phyloP scores from a whole-genome alignment of 2,329 filamentous ascomycete genomes.

The Pseudogymnoascus verrucosus region DNA sequence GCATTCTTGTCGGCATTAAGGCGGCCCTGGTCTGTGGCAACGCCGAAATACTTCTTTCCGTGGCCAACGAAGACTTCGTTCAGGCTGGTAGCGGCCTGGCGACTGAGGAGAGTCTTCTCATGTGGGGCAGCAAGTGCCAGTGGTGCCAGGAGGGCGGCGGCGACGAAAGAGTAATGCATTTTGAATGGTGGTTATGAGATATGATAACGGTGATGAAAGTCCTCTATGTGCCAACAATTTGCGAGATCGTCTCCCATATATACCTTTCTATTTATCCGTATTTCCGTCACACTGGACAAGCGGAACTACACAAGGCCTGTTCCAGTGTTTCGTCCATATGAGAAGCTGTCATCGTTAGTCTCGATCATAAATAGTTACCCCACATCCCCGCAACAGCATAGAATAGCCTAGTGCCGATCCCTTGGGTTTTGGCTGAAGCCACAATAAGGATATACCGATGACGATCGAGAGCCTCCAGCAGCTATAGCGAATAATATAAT shows the following conservation, averaged over 20 bases:
- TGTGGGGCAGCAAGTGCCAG: not conserved
- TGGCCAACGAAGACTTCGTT: constrained; percentile 49
- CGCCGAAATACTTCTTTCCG: constrained; percentile 60
- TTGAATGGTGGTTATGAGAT: not conserved
- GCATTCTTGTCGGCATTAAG: constrained; percentile 42
- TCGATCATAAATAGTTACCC: not conserved
- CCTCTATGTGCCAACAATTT: not conserved
- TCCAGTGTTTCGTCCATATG: constrained; percentile 4
- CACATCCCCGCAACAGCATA: not conserved
- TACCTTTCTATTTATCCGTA: not conserved
- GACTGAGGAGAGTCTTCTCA: not conserved
- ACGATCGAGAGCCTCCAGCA: not conserved
- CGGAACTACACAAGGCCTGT: not conserved
- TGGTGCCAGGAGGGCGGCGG: not conserved
- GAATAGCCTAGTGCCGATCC: constrained; percentile 1
- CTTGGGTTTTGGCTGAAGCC: not conserved
- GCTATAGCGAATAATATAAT: not conserved
- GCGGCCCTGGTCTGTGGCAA: constrained; percentile 44
- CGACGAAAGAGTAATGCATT: not conserved
- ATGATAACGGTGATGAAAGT: not conserved
- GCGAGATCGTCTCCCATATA: not conserved
- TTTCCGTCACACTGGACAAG: not conserved
- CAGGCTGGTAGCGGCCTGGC: constrained; percentile 35
- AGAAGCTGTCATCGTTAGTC: not conserved
- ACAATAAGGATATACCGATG: not conserved